Conservation (phyloP, 2,329 filamentous ascomycete species). For the Verticillium alfalfae region DNA sequence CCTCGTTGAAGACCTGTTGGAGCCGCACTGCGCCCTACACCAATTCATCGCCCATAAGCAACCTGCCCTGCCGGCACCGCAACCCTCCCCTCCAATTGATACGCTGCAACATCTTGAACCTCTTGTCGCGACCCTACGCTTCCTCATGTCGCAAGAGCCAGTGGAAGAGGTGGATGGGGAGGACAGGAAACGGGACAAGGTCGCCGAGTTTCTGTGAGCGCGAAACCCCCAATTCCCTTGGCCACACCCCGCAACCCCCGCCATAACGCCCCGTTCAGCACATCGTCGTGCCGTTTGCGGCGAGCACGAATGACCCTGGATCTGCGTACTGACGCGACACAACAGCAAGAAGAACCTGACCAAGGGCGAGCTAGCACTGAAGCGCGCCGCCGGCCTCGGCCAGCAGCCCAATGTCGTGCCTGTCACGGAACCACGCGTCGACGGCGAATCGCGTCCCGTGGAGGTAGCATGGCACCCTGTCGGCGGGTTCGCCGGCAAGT, state of each 20-base stretch:
- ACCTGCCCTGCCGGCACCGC: neutral
- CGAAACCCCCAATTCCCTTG: neutral
- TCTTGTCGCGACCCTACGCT: neutral
- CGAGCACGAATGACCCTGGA: too few species aligned
- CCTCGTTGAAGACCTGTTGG: neutral
- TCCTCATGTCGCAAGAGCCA: neutral
- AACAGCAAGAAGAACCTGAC: slow-evolving; percentile 24
- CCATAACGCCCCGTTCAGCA: neutral
- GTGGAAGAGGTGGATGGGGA: neutral
- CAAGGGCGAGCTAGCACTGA: slow-evolving; percentile 32
- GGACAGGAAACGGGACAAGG: slow-evolving; percentile 1
- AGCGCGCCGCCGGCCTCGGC: slow-evolving; percentile 38
- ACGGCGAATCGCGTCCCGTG: slow-evolving; percentile 33
- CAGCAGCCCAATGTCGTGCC: slow-evolving; percentile 37
- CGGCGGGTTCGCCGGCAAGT: slow-evolving; percentile 48
- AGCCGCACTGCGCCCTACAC: neutral
- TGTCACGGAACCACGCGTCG: slow-evolving; percentile 26
- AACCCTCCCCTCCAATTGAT: too few species aligned
- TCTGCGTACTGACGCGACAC: neutral
- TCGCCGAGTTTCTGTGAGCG: neutral
- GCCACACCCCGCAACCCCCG: neutral
- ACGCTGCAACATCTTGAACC: neutral
- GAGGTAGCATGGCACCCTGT: slow-evolving; percentile 56
- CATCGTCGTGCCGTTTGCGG: neutral
- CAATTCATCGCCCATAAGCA: neutral